phyloP scores from a whole-genome alignment of 441 rosid species.

The Sinapis alba region DNA sequence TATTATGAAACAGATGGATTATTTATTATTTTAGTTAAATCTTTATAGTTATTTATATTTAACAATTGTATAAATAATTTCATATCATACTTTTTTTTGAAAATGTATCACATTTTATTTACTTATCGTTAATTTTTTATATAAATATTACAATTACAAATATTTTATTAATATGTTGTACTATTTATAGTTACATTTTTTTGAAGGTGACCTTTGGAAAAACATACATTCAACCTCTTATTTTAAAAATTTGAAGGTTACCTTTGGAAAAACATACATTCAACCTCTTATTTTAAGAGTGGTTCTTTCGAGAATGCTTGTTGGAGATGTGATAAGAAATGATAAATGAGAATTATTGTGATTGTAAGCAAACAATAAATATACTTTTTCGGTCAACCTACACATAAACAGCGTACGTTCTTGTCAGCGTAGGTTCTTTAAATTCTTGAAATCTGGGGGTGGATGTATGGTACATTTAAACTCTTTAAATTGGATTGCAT shows the following conservation, averaged over 20 bases:
- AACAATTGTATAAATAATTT: too few species aligned
- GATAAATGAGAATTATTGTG: conserved; percentile 17
- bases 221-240: not conserved
- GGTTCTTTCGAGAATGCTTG: not conserved
- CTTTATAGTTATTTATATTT: too few species aligned
- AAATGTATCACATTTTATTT: too few species aligned
- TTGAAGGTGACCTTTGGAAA: not conserved
- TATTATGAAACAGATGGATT: too few species aligned
- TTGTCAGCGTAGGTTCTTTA: conserved; percentile 36
- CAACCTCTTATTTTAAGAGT: not conserved
- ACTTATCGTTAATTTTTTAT: too few species aligned
- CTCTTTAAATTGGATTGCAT: conserved; percentile 20
- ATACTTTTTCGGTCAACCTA: conserved; percentile 33
- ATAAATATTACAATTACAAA: too few species aligned
- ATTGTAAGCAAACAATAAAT: conserved; percentile 12
- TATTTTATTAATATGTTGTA: not conserved
- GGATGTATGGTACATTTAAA: not conserved
- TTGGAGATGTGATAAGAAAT: not conserved
- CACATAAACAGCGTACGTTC: conserved; percentile 42
- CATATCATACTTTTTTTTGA: too few species aligned
- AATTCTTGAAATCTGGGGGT: conserved; percentile 11
- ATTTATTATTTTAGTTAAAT: too few species aligned
- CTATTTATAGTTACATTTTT: not conserved
- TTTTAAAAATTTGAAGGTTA: not conserved
- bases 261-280: not conserved